Evolutionary conservation across 805 yeast species (phyloP), one percentile per base, ranked within the genome.

Genomic region (Metschnikowia gelsemii): DNA sequence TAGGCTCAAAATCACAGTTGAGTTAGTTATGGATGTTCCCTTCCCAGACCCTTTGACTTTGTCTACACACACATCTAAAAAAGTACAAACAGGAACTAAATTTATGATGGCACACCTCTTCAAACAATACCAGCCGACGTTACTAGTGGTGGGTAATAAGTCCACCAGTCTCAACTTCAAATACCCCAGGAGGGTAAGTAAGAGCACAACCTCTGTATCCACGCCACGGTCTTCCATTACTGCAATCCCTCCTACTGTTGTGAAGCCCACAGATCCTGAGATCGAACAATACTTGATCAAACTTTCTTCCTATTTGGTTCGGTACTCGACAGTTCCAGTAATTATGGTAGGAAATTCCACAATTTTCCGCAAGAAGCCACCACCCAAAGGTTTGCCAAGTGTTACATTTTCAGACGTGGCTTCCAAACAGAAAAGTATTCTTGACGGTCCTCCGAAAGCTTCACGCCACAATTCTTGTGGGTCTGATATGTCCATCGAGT

Each of bases 161-260:
- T 57, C 65, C n/a, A 54, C 68, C 22, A 70, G 64, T 50, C 53
- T 68, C 42, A 70, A 70, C 51, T 70, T 69, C 57, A 66, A 66
- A 49, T 70, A 70, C 45, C 72, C 72, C 1, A 46, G 59, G 11
- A 60, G 62, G 37, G 43, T 62, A 39, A 56, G 55, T 38, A 42
- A 44, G 13, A 30, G 49, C 16, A 24, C 36, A 22, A 23, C 17
- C 9, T 16, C 45, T 7, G 34, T 18, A 8, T 14, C 40, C 6
- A 41, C 41, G 3, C 34, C 36, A 7, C 35, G 46, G 6, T 40
- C 40, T 18, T 46, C 49, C 2, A 39, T 46, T 18, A 13, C 40
- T 2, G 30, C 39, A 2, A 31, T 28, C 7, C 18, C 44, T 22
- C 22, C 33, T 1, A 27, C 38, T 7, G 43, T 23, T 1, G 35